phyloP scores from a whole-genome alignment of 495 filamentous ascomycete species.

The Terfezia boudieri region DNA sequence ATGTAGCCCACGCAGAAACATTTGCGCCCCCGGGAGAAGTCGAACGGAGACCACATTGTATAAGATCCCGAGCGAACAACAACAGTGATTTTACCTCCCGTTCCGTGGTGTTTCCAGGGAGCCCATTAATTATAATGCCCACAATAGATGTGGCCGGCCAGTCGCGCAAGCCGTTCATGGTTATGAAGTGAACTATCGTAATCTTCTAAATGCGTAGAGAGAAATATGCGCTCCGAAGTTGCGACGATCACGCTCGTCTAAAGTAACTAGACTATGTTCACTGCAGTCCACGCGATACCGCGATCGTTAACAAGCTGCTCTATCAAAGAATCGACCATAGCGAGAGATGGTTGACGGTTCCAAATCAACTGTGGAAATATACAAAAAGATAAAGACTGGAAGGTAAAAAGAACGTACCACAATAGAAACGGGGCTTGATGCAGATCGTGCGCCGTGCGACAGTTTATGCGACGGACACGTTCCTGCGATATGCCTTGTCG shows the following conservation, averaged over 20 bases:
- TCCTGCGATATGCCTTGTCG: background rate
- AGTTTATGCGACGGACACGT: background rate
- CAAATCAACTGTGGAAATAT: no score
- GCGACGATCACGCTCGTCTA: no score
- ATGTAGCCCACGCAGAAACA: constrained; percentile 8
- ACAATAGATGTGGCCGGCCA: background rate
- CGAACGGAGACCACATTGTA: constrained; percentile 7
- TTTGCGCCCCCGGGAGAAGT: background rate
- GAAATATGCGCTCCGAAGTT: no score
- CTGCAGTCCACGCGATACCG: no score
- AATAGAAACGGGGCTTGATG: background rate
- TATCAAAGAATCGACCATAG: no score
- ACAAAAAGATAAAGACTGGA: no score
- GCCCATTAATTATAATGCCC: constrained; percentile 9
- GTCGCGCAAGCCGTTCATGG: background rate
- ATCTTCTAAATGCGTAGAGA: no score
- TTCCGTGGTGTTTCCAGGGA: constrained; percentile 9
- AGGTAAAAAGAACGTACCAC: no score
- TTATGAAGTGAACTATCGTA: background rate
- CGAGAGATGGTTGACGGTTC: no score
- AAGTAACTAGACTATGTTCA: no score
- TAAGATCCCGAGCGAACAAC: constrained; percentile 11
- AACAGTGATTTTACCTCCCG: constrained; percentile 13
- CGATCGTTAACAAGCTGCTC: no score
- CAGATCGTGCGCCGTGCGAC: background rate